Evolutionary conservation across 2,329 filamentous ascomycete species (phyloP), one percentile per base, ranked within the genome.

Genomic region (Botrytis medusae): DNA sequence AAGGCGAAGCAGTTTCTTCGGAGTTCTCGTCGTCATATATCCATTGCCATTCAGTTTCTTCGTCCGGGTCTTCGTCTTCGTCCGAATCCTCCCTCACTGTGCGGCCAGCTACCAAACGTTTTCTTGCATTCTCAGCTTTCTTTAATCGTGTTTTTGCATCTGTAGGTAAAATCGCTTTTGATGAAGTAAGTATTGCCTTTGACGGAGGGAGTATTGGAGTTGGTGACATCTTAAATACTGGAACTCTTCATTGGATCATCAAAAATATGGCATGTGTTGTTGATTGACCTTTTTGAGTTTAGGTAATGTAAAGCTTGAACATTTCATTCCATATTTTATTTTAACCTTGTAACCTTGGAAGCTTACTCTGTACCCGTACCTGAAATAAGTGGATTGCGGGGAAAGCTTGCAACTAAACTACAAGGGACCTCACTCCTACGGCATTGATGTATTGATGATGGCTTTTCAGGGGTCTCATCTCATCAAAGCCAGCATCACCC

Each of bases 21-120:
- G 29, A 42, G 68, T 44, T 42, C 64, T 74, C 71, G n/a, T 73
- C 71, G n/a, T 75, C 72, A 2, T 74, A 94, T 62, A 95, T 87
- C 92, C 92, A 95, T 83, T 93, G 88, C 93, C 93, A 96, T 0
- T 91, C 88, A 63, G 87, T 84, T 78, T 94, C 92, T 68, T 93
- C 90, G 51, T 87, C 85, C 42, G 61, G 60, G 18, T 90, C 92
- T 37, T 97, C 88, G 81, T 97, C 95, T 82, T 97, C 94, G 81
- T 97, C 94, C 0, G 93, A 97, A 81, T 97, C 92, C 75, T 96
- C 93, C 78, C 92, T 73, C 16, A 71, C 51, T 10, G 69, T 25
- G 25, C 71, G 74, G 18, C 62, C 73, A 22, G 75, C 77, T 29
- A 73, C 65, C 6, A 80, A 74, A 48, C 85, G 85, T 78, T 83